A percentile compares a stretch with the other conserved stretches of the same genome.
These are phyloP conservation scores for Gaeumannomyces sp. DNA, from an alignment of 2,329 filamentous ascomycete genomes.

Conservation along the genomic window DNA sequence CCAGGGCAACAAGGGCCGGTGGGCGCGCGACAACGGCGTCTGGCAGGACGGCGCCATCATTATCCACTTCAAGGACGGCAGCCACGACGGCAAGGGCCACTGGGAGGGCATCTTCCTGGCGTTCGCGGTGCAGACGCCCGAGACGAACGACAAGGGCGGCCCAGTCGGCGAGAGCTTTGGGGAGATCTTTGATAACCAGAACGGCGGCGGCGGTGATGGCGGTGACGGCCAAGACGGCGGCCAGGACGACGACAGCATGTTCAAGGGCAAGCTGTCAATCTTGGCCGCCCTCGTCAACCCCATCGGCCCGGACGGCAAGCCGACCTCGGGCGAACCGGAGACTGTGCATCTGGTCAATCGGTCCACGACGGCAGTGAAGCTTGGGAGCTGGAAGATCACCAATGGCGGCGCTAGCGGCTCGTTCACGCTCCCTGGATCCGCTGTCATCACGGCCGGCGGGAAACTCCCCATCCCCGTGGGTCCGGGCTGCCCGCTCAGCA, in stretches of 20 bases:
- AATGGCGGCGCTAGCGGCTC: slow-evolving; percentile 13
- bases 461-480: slow-evolving; percentile 10
- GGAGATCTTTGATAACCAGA: slow-evolving; percentile 11
- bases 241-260: slow-evolving; percentile 2
- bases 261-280: slow-evolving; percentile 12
- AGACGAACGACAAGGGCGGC: slow-evolving; percentile 25
- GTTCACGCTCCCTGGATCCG: slow-evolving; percentile 10
- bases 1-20: slow-evolving; percentile 27
- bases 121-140: slow-evolving; percentile 29
- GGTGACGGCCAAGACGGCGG: neutral
- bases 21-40: slow-evolving; percentile 25
- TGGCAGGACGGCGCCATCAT: slow-evolving; percentile 30
- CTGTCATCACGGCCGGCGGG: slow-evolving; percentile 9
- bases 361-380: slow-evolving; percentile 8
- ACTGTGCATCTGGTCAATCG: slow-evolving; percentile 17
- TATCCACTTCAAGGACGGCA: slow-evolving; percentile 22
- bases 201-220: slow-evolving; percentile 3
- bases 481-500: slow-evolving; percentile 13
- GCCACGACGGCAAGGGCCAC: slow-evolving; percentile 22
- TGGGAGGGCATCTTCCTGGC: slow-evolving; percentile 33
- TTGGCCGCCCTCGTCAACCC: slow-evolving; percentile 19
- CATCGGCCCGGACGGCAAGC: slow-evolving; percentile 14
- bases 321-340: slow-evolving; percentile 14
- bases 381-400: slow-evolving; percentile 16
- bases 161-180: slow-evolving; percentile 18